Percentiles rank a stretch among this genome's conserved stretches.
Evolutionary conservation across 768 basidiomycete genomes (phyloP).

Genomic region (Krasilnikovozyma curviuscula): DNA sequence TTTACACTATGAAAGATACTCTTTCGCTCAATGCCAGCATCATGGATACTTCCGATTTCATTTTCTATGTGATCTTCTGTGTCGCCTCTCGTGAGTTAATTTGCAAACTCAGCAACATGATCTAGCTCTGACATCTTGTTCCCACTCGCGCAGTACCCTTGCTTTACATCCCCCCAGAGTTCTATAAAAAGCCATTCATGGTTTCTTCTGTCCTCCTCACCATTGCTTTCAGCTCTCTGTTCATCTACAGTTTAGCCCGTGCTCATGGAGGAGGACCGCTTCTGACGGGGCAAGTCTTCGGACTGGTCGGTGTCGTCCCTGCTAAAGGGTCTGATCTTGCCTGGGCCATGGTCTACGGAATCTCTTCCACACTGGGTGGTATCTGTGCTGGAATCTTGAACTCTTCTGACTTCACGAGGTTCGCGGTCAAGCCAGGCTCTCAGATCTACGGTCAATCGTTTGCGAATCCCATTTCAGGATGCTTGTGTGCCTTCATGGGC

Average conservation of each 20-base stretch:
- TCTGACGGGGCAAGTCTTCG: conserved; percentile 6
- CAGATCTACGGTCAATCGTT: conserved; percentile 14
- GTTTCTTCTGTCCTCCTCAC: conserved; percentile 12
- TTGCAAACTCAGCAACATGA: too few relatives aligned
- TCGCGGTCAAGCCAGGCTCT: conserved; percentile 15
- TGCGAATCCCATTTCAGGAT: conserved; percentile 13
- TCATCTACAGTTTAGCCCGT: conserved; percentile 13
- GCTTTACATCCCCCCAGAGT: conserved; percentile 17
- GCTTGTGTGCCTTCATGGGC: conserved; percentile 16
- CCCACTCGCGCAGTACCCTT: too few relatives aligned
- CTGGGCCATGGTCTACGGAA: conserved; percentile 12
- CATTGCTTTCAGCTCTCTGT: conserved; percentile 11
- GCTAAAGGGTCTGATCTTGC: conserved; percentile 15
- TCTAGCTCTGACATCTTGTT: too few relatives aligned
- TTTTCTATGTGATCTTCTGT: conserved; percentile 17
- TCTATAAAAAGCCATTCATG: conserved; percentile 17
- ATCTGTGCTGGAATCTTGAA: conserved; percentile 6
- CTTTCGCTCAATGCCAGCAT: conserved; percentile 10
- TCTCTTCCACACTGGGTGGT: not conserved
- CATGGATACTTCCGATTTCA: conserved; percentile 15
- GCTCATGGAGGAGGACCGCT: conserved; percentile 16
- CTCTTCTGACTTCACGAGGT: conserved; percentile 19
- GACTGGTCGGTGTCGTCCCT: conserved; percentile 12
- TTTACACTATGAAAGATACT: conserved; percentile 16
- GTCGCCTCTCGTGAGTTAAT: too few relatives aligned